A percentile compares a stretch with the other conserved stretches of the same genome.
These are phyloP conservation scores for Gnaphalium uliginosum DNA, from an alignment of 129 eudicot species.

Conservation along the genomic window DNA sequence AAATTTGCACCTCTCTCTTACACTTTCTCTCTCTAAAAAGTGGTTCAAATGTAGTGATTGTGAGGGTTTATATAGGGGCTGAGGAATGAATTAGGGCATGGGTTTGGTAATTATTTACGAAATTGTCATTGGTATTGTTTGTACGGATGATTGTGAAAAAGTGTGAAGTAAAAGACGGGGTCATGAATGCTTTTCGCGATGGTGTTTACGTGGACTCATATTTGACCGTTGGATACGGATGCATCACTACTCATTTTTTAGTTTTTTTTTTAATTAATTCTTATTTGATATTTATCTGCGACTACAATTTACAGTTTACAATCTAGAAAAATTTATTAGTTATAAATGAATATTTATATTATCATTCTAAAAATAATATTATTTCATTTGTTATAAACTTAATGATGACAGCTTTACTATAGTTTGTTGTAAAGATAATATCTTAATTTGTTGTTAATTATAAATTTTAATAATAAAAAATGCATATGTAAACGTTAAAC, in stretches of 20 bases:
- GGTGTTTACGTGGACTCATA: conserved; percentile 1
- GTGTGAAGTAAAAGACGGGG: conserved; percentile 22
- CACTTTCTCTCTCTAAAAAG: conserved; percentile 41
- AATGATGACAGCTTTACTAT: no score
- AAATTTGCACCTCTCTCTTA: background rate
- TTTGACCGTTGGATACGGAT: conserved; percentile 12
- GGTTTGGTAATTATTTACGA: conserved; percentile 39
- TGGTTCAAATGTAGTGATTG: conserved; percentile 42
- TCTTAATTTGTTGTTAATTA: no score
- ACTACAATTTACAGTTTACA: no score
- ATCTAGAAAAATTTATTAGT: no score
- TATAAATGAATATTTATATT: no score
- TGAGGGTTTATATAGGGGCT: conserved; percentile 43
- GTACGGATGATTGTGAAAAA: conserved; percentile 13
- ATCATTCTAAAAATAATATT: no score
- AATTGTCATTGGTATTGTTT: conserved; percentile 16
- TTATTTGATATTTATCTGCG: no score
- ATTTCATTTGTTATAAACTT: no score
- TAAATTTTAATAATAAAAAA: no score
- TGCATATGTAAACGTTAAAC: no score
- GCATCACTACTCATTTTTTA: background rate
- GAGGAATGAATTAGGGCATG: background rate
- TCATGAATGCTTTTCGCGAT: conserved; percentile 25
- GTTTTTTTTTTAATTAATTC: no score
- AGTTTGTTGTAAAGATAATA: no score